Conservation (phyloP, 192 early-diverging fungal genomes). For the Oehlia diaphana region DNA sequence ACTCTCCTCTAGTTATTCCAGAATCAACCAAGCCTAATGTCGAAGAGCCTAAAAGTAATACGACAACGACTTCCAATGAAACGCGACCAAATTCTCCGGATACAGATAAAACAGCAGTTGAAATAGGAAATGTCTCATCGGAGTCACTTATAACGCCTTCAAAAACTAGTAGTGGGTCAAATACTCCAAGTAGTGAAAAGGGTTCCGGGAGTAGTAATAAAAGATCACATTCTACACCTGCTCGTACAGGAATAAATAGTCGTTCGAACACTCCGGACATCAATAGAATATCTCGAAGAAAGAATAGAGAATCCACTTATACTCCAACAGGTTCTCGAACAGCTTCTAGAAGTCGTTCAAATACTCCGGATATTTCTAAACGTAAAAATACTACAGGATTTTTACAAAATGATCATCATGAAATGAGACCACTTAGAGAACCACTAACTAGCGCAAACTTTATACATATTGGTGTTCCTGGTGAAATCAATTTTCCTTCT, state of each 20-base stretch:
- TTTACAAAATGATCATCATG: neutral
- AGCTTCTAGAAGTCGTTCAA: slow-evolving; percentile 12
- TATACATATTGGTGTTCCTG: slow-evolving; percentile 14
- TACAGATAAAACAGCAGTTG: slow-evolving; percentile 2
- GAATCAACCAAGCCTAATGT: neutral
- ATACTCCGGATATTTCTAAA: slow-evolving; percentile 6
- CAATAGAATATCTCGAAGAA: neutral
- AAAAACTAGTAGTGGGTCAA: slow-evolving; percentile 4
- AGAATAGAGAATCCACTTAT: neutral
- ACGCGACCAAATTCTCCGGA: slow-evolving; percentile 8
- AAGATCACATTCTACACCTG: neutral
- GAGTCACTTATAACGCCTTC: neutral
- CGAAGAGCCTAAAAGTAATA: neutral
- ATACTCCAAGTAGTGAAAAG: slow-evolving; percentile 7
- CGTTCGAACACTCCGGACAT: neutral
- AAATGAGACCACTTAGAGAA: slow-evolving; percentile 12
- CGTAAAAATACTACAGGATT: neutral
- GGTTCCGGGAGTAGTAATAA: neutral
- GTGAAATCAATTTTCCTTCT: slow-evolving; percentile 18
- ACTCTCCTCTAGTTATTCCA: neutral
- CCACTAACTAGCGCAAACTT: slow-evolving; percentile 12
- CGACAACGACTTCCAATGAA: neutral
- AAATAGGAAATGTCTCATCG: neutral
- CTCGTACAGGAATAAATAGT: neutral
- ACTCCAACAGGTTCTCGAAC: neutral